Percentiles rank a stretch among this genome's conserved stretches.
phyloP scores from a whole-genome alignment of 805 yeast species.

The Tetrapisispora namnaoensis region DNA sequence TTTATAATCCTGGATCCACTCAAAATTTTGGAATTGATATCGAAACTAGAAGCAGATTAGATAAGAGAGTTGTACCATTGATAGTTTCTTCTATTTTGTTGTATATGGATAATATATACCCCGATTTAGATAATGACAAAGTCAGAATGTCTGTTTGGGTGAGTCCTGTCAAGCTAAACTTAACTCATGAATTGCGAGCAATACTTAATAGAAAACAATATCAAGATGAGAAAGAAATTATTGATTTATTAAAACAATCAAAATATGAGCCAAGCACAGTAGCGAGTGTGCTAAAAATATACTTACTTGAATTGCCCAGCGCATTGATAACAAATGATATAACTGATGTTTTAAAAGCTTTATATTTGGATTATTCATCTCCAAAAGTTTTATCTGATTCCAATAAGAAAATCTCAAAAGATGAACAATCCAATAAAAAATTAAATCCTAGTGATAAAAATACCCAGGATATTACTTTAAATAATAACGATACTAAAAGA shows the following conservation, averaged over 20 bases:
- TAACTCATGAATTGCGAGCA: slow-evolving; percentile 52
- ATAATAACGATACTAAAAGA: slow-evolving; percentile 30
- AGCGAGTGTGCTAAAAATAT: slow-evolving; percentile 61
- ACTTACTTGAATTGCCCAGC: slow-evolving; percentile 70
- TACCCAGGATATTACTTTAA: background rate
- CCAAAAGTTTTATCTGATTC: slow-evolving; percentile 8
- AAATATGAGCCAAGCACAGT: slow-evolving; percentile 45
- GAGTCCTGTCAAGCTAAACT: slow-evolving; percentile 48
- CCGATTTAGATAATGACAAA: slow-evolving; percentile 57
- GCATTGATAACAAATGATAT: slow-evolving; percentile 56
- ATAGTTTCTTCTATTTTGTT: slow-evolving; percentile 53
- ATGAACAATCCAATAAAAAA: background rate
- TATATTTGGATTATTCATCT: slow-evolving; percentile 45
- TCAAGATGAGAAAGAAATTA: slow-evolving; percentile 28
- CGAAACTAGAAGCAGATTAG: slow-evolving; percentile 60
- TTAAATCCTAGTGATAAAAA: background rate
- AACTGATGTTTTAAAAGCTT: slow-evolving; percentile 58
- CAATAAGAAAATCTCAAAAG: background rate
- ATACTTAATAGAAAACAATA: slow-evolving; percentile 34
- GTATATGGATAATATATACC: slow-evolving; percentile 61
- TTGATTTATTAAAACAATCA: slow-evolving; percentile 24
- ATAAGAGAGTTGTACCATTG: slow-evolving; percentile 61
- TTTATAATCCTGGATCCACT: slow-evolving; percentile 54
- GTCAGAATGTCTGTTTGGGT: slow-evolving; percentile 63
- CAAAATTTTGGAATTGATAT: slow-evolving; percentile 78